Base-by-base conservation (phyloP, 2,329 filamentous ascomycete species). In the Aspergillus fischeri region DNA sequence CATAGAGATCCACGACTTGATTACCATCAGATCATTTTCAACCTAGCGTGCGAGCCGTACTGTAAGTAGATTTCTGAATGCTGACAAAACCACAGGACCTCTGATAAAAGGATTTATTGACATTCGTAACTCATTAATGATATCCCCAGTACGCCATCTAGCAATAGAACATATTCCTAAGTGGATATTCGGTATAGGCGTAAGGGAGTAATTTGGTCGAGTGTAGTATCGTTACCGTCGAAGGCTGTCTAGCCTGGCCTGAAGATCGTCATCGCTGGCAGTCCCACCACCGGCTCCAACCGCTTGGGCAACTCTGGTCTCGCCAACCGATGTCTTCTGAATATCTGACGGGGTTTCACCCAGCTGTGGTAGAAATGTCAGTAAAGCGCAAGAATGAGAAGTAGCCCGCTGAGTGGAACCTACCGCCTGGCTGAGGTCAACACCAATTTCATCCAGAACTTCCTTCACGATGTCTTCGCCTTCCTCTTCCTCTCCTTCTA, bases 401-500 rank as follows among this genome's bases (percentile, higher is more conserved):
- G 25, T 38, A 24, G 21, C 14, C 21, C 21, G 10, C 21, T 14
- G 21, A 50, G 44, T 62, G 54, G 44, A 82, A 82, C 90, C 77
- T 82, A 97, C 93, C 65, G 90, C 83, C 77, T 94, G 90, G 66
- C 89, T 92, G 57, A 97, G 82, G 70, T 99, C 93, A 29, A 99
- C 87, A 53, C 94, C 94, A 72, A 99, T 96, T 77, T 97, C 94
- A 71, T 97, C 94, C 68, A 99, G 76, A 4, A 99, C 91, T 76
- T 97, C 92, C 68, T 96, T 95, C 35, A 99, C 92, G 11, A 97
- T 90, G 73, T 99, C 94, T 66, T 99, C 94, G 35, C 92, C 91
- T 74, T 97, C 94, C 67, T 96, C 94, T 70, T 99, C 94, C 60
- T 96, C 86, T 55, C 69, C 70, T 44, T 88, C 86, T 41, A 96